These are phyloP conservation scores for Gymnopilus dilepis DNA, from an alignment of 768 basidiomycete species.

Conservation along the genomic window DNA sequence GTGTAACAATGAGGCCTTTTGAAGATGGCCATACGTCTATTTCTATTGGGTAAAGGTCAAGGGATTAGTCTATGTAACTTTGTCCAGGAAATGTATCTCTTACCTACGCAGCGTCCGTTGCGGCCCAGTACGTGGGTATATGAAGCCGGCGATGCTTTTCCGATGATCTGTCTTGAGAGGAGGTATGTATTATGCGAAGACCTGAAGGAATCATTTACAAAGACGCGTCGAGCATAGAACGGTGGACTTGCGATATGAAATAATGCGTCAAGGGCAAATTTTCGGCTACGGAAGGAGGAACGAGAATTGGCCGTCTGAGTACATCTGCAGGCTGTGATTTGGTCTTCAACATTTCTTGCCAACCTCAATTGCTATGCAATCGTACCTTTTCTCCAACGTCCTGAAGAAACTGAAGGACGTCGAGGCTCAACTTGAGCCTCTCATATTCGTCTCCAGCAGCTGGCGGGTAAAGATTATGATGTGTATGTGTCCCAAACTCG, in stretches of 20 bases:
- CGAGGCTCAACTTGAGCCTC: slow-evolving; percentile 40
- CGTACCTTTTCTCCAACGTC: slow-evolving; percentile 36
- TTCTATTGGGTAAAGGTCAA: slow-evolving; percentile 36
- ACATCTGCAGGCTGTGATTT: slow-evolving; percentile 40
- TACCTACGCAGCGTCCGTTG: slow-evolving; percentile 57
- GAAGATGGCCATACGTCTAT: slow-evolving; percentile 70
- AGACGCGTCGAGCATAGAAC: slow-evolving; percentile 13
- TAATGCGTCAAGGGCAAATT: slow-evolving; percentile 57
- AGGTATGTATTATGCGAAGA: slow-evolving; percentile 75
- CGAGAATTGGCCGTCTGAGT: slow-evolving; percentile 42
- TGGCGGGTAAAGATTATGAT: slow-evolving; percentile 35
- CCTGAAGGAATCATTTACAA: slow-evolving; percentile 33
- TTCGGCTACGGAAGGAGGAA: slow-evolving; percentile 42
- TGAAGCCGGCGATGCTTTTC: slow-evolving; percentile 54
- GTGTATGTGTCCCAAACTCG: slow-evolving; percentile 38
- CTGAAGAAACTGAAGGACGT: slow-evolving; percentile 41
- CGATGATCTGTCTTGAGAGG: slow-evolving; percentile 59
- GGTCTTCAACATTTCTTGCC: neutral
- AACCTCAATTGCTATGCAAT: neutral
- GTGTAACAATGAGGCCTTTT: slow-evolving; percentile 60
- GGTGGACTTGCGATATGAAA: slow-evolving; percentile 54
- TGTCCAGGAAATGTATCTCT: neutral
- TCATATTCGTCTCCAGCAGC: slow-evolving; percentile 19
- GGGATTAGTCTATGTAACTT: neutral
- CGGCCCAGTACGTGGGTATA: slow-evolving; percentile 61